Conservation (phyloP, 163 green algal species). For the Chlamydomonas reinhardtii region DNA sequence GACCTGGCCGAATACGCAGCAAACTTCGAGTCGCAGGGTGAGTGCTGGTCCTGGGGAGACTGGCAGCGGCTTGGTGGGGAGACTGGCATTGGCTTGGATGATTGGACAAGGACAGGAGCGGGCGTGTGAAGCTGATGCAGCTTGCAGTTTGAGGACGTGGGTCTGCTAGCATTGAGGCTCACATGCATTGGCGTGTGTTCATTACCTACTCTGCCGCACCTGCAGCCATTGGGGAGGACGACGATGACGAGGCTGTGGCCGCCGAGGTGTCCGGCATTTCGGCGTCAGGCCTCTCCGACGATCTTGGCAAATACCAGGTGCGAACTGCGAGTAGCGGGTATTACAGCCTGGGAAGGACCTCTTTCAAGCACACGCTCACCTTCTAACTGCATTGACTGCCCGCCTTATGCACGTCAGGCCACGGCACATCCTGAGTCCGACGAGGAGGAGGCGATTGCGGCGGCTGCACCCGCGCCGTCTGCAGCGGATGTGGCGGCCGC, state of each 20-base stretch:
- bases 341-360: too few species aligned
- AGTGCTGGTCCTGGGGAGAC: not conserved
- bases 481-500: not conserved
- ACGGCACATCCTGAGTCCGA: conserved; percentile 14
- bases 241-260: not conserved
- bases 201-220: not conserved
- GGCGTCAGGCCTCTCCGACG: conserved; percentile 18
- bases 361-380: too few species aligned
- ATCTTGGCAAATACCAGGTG: conserved; percentile 36
- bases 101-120: not conserved
- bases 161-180: not conserved
- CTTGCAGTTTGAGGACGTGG: not conserved
- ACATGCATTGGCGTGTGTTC: not conserved
- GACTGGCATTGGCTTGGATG: not conserved
- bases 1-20: conserved; percentile 12
- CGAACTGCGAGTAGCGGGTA: not conserved
- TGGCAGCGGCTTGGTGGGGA: not conserved
- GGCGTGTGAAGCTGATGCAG: too few species aligned
- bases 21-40: conserved; percentile 38
- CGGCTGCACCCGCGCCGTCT: not conserved
- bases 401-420: not conserved
- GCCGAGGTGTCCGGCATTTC: not conserved
- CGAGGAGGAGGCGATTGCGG: not conserved
- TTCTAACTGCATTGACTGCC: too few species aligned
- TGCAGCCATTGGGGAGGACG: conserved; percentile 27